Conservation (phyloP, 75 land plant genomes). For the Sequoiadendron giganteum region DNA sequence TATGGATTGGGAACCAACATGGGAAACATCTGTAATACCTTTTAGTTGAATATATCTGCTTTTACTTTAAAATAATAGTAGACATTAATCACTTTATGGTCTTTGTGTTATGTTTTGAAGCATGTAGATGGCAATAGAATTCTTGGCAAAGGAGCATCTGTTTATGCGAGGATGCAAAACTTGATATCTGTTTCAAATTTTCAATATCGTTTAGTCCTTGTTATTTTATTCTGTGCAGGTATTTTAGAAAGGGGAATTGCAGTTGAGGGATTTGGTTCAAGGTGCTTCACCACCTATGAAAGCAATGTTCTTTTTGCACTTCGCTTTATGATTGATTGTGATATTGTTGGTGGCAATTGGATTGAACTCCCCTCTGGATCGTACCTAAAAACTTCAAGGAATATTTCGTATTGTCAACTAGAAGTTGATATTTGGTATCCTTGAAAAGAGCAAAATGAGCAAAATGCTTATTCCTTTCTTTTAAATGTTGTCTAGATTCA, state of each 20-base stretch:
- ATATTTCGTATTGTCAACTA: constrained; percentile 79
- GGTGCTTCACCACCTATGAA: constrained; percentile 88
- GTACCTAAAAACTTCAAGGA: constrained; percentile 47
- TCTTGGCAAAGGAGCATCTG: background rate
- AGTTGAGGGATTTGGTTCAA: constrained; percentile 84
- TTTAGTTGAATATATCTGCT: background rate
- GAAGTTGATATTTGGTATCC: constrained; percentile 97
- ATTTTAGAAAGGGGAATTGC: constrained; percentile 88
- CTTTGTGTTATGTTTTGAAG: background rate
- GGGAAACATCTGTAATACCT: background rate
- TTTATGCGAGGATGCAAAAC: background rate
- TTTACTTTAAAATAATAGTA: background rate
- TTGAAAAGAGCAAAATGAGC: background rate
- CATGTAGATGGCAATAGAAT: background rate
- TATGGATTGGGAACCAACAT: background rate
- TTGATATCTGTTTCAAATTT: background rate
- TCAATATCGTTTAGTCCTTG: background rate
- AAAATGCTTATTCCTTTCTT: background rate
- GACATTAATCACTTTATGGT: background rate
- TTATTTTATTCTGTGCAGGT: constrained; percentile 37
- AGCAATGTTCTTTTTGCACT: constrained; percentile 98
- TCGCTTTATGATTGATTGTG: constrained; percentile 96
- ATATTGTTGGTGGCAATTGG: constrained; percentile 99
- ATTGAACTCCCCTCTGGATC: constrained; percentile 85
- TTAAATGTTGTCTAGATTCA: background rate